Conservation (phyloP, 2,329 filamentous ascomycete genomes). For the Apiospora aurea region DNA sequence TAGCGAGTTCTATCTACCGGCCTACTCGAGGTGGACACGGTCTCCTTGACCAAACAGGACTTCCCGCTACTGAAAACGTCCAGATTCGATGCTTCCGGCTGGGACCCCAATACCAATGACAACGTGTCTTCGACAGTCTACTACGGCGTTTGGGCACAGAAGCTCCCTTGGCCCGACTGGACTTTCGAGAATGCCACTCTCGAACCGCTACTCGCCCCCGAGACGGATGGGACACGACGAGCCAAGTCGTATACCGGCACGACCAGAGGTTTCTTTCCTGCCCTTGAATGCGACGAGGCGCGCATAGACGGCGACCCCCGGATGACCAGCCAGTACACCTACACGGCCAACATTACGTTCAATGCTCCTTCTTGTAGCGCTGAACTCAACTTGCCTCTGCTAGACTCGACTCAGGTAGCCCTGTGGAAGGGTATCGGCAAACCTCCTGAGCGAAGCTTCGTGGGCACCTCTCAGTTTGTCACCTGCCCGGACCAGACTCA, state of each 20-base stretch:
- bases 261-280: conserved; percentile 7
- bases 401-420: not conserved
- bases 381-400: not conserved
- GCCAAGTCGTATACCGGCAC: not conserved
- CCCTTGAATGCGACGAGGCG: conserved; percentile 5
- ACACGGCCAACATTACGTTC: not conserved
- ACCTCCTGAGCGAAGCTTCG: not conserved
- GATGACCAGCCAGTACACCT: not conserved
- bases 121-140: not conserved
- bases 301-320: not conserved
- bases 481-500: not conserved
- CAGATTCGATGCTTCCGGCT: not conserved
- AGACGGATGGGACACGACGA: no score
- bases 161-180: not conserved
- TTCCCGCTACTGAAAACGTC: not conserved
- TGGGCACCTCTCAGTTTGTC: not conserved
- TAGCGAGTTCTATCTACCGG: not conserved
- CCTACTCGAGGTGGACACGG: not conserved
- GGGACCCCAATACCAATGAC: not conserved
- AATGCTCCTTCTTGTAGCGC: not conserved
- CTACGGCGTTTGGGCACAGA: not conserved
- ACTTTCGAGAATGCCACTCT: not conserved
- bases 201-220: not conserved
- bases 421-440: not conserved
- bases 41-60: not conserved